Evolutionary conservation across 768 basidiomycete genomes (phyloP).

Genomic region (Trametes cubensis): DNA sequence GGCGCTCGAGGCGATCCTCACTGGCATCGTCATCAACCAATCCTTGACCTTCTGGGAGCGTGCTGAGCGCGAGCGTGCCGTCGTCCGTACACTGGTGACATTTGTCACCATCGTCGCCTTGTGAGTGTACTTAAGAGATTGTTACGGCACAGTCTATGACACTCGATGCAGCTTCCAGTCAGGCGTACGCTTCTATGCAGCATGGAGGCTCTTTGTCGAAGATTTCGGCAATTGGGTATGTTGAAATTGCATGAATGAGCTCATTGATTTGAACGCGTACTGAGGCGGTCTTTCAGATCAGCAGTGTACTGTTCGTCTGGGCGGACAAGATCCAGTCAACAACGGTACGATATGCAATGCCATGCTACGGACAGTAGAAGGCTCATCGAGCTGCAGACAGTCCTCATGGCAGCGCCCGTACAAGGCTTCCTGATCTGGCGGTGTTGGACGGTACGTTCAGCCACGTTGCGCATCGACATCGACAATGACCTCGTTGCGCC

Average conservation of each 20-base stretch:
- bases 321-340: slow-evolving; percentile 25
- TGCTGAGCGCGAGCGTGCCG: slow-evolving; percentile 19
- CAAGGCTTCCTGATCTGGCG: slow-evolving; percentile 34
- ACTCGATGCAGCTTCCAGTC: slow-evolving; percentile 28
- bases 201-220: slow-evolving; percentile 30
- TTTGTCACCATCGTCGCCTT: slow-evolving; percentile 29
- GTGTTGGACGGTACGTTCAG: slow-evolving; percentile 31
- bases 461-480: background rate
- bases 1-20: slow-evolving; percentile 29
- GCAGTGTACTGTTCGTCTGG: slow-evolving; percentile 23
- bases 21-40: slow-evolving; percentile 31
- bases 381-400: slow-evolving; percentile 17
- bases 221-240: slow-evolving; percentile 33
- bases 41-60: slow-evolving; percentile 30
- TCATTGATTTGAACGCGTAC: background rate
- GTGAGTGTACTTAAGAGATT: slow-evolving; percentile 17
- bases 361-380: background rate
- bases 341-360: slow-evolving; percentile 9
- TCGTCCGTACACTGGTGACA: slow-evolving; percentile 27
- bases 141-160: background rate
- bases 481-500: background rate
- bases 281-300: background rate
- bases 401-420: slow-evolving; percentile 31
- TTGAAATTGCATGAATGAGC: background rate
- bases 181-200: slow-evolving; percentile 22